Percentiles rank a stretch among this genome's conserved stretches.
phyloP scores from a whole-genome alignment of 2,329 filamentous ascomycete species.

The Hymenotorrendiella dingleyae region DNA sequence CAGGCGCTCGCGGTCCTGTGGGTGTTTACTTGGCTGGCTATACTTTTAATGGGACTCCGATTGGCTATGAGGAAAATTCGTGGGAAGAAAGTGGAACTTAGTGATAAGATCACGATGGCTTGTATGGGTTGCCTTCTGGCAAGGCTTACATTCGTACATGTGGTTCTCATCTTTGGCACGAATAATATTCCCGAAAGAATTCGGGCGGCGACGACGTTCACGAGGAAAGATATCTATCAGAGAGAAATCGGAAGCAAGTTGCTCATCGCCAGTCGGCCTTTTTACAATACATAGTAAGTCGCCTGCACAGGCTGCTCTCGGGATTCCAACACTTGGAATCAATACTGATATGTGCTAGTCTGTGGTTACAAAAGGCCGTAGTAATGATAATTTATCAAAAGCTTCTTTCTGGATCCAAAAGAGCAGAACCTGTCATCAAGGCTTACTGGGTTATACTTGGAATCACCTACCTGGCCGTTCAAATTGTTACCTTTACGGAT shows the following conservation, averaged over 20 bases:
- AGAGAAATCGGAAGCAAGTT: constrained; percentile 33
- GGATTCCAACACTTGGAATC: neutral
- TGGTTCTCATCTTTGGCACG: constrained; percentile 34
- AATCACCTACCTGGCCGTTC: constrained; percentile 12
- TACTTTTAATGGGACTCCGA: constrained; percentile 6
- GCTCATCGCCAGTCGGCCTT: constrained; percentile 25
- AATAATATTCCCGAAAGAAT: constrained; percentile 29
- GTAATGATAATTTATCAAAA: constrained; percentile 12
- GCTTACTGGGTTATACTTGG: constrained; percentile 12
- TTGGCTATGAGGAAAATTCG: constrained; percentile 9
- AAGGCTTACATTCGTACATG: constrained; percentile 26
- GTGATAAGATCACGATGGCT: constrained; percentile 12
- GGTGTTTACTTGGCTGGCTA: constrained; percentile 9
- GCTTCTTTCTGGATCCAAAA: constrained; percentile 7
- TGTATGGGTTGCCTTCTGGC: constrained; percentile 7
- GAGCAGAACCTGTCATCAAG: constrained; percentile 6
- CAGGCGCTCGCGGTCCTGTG: constrained; percentile 8
- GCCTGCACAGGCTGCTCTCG: too few species aligned
- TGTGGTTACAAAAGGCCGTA: constrained; percentile 17
- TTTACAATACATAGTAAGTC: constrained; percentile 26
- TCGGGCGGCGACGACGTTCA: constrained; percentile 26
- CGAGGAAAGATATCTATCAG: constrained; percentile 29
- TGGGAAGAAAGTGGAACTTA: constrained; percentile 6
- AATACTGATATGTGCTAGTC: constrained; percentile 5
- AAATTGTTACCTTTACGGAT: constrained; percentile 14